Conservation (phyloP, 2,329 filamentous ascomycete genomes). For the Thelonectria rubi region DNA sequence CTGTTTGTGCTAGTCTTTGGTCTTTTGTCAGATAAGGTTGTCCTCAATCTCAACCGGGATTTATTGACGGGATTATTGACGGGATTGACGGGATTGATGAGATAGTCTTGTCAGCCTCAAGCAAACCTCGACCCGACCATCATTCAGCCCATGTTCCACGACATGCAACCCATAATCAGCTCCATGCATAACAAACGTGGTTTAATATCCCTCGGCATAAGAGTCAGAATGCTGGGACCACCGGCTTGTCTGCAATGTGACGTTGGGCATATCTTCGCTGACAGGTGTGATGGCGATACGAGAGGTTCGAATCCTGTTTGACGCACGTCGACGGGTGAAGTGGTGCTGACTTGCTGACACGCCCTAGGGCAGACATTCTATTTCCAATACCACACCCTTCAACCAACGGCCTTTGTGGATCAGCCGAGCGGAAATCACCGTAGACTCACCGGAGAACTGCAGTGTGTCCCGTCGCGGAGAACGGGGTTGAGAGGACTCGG, state of each 20-base stretch:
- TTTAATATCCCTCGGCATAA: not conserved
- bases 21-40: constrained; percentile 18
- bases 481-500: constrained; percentile 4
- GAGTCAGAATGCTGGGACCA: not conserved
- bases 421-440: constrained; percentile 6
- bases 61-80: no score
- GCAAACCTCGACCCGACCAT: no score
- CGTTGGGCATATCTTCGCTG: constrained; percentile 17
- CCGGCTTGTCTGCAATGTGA: constrained; percentile 8
- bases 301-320: constrained; percentile 6
- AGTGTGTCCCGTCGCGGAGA: no score
- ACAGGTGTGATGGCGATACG: constrained; percentile 9
- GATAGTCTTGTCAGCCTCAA: no score
- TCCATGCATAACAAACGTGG: not conserved
- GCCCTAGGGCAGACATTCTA: not conserved
- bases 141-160: constrained; percentile 14
- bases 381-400: constrained; percentile 2
- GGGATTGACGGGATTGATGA: no score
- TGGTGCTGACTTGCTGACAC: constrained; percentile 24
- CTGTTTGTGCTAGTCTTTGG: constrained; percentile 12
- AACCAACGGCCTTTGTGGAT: constrained; percentile 16
- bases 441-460: constrained; percentile 3
- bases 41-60: not conserved
- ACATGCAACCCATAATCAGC: not conserved
- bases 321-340: constrained; percentile 5